phyloP scores from a whole-genome alignment of 441 rosid genomes.

The Geranium incanum region DNA sequence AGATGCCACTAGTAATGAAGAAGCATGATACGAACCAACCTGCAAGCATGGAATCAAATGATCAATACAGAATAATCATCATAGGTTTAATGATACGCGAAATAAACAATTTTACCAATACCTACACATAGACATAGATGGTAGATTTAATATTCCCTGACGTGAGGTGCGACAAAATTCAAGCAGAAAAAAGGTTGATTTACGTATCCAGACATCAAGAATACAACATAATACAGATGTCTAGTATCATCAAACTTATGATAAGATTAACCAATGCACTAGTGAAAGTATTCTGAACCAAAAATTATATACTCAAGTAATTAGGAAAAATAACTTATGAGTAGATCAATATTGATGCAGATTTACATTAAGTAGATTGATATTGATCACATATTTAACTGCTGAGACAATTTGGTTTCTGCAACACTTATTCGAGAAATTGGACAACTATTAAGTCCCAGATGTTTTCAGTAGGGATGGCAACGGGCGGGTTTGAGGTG shows the following conservation, averaged over 20 bases:
- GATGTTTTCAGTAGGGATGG: too few species aligned
- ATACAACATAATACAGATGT: background rate
- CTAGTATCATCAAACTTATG: background rate
- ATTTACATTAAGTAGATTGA: background rate
- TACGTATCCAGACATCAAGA: background rate
- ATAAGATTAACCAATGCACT: background rate
- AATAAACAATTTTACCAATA: background rate
- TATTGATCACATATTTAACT: background rate
- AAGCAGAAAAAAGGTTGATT: too few species aligned
- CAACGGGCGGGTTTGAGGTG: too few species aligned
- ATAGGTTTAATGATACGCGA: too few species aligned
- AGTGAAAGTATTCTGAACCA: background rate
- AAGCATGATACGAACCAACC: constrained; percentile 98
- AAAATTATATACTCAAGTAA: background rate
- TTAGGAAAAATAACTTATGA: background rate
- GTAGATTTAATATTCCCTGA: too few species aligned
- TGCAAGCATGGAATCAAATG: constrained; percentile 20
- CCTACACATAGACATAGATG: too few species aligned
- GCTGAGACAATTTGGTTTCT: background rate
- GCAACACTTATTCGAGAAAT: background rate
- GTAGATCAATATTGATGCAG: background rate
- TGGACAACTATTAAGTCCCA: background rate
- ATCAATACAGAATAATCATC: too few species aligned
- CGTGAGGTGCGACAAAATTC: too few species aligned
- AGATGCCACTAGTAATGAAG: constrained; percentile 80